Evolutionary conservation across 179 eudicot species (phyloP).

Genomic region (Vitellaria paradoxa): DNA sequence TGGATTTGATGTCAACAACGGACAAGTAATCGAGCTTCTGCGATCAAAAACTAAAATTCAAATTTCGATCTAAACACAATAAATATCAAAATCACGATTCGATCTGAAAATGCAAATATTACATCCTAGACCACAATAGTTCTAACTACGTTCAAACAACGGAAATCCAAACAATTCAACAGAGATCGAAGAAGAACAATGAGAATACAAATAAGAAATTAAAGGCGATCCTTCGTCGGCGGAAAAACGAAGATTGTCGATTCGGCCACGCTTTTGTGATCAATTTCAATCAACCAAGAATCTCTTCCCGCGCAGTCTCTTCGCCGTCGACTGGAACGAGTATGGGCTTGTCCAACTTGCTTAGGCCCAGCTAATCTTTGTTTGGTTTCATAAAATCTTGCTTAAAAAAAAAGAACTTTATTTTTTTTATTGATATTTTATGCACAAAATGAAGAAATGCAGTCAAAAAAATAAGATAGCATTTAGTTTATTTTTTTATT

Average conservation of each 20-base stretch:
- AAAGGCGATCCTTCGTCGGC: neutral
- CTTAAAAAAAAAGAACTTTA: too few species aligned
- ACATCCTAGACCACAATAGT: too few species aligned
- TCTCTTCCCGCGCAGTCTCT: neutral
- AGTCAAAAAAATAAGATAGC: too few species aligned
- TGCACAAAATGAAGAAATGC: too few species aligned
- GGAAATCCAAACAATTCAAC: neutral
- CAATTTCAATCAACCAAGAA: neutral
- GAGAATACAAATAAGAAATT: neutral
- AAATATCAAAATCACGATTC: neutral
- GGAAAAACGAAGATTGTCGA: neutral
- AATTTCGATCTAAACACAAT: neutral
- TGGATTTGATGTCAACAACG: constrained; percentile 10
- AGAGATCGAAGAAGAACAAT: neutral
- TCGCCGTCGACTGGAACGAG: neutral
- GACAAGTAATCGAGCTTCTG: neutral
- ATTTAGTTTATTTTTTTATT: too few species aligned
- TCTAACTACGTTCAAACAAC: neutral
- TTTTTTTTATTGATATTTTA: too few species aligned
- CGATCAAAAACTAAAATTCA: neutral
- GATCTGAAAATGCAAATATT: constrained; percentile 4
- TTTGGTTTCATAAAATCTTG: too few species aligned
- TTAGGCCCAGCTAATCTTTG: neutral
- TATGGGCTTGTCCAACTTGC: neutral
- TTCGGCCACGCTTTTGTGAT: constrained; percentile 7